A percentile compares a stretch with the other conserved stretches of the same genome.
phyloP scores from a whole-genome alignment of 78 protist genomes.

The Bigelowiella natans region DNA sequence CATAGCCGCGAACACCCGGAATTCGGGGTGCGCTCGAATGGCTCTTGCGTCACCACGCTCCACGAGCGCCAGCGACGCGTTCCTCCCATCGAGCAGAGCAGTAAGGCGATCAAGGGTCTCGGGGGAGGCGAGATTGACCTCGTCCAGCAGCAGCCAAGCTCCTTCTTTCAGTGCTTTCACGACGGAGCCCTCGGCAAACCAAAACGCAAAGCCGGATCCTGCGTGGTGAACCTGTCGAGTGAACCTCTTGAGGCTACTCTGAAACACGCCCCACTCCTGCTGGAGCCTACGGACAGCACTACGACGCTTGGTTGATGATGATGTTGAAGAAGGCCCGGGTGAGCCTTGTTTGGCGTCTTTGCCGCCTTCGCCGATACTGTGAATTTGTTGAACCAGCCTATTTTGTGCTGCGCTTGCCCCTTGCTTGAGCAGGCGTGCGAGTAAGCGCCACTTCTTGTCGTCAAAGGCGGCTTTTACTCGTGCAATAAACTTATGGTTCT shows the following conservation, averaged over 20 bases:
- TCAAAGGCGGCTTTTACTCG: background rate
- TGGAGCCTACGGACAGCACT: background rate
- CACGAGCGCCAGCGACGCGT: background rate
- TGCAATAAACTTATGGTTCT: constrained; percentile 17
- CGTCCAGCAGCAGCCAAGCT: constrained; percentile 96
- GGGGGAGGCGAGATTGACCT: constrained; percentile 89
- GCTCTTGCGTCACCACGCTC: constrained; percentile 41
- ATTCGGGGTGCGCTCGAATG: background rate
- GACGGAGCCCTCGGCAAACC: constrained; percentile 83
- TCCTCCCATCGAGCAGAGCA: background rate
- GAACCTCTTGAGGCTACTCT: background rate
- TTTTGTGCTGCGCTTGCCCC: background rate
- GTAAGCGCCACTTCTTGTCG: constrained; percentile 36
- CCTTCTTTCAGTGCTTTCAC: constrained; percentile 60
- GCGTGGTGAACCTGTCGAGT: background rate
- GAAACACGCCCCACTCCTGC: background rate
- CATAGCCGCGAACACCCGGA: background rate
- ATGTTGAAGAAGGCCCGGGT: background rate
- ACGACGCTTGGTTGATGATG: too few relatives aligned
- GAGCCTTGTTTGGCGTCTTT: background rate
- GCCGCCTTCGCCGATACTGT: background rate
- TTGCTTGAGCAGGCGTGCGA: constrained; percentile 31
- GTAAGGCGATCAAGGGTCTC: constrained; percentile 79
- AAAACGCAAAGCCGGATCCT: constrained; percentile 60
- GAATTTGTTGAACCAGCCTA: background rate